Evolutionary conservation across 2,329 filamentous ascomycete species (phyloP).

Genomic region (Fusarium kyushuense): DNA sequence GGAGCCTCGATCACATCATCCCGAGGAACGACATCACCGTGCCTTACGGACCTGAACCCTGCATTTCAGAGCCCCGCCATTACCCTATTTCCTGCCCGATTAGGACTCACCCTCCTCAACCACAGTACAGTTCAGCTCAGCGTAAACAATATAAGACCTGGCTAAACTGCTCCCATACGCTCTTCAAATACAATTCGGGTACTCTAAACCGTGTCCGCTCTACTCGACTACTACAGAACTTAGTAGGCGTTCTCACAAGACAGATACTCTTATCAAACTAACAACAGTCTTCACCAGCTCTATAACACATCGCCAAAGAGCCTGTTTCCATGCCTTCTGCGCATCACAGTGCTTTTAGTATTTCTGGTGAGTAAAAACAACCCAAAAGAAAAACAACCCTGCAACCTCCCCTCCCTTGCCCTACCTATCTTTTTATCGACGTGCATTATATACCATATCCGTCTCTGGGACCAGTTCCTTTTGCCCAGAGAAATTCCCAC

Average conservation of each 20-base stretch:
- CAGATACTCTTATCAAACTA: constrained; percentile 2
- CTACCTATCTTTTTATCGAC: constrained; percentile 5
- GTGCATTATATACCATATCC: constrained; percentile 15
- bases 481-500: constrained; percentile 31
- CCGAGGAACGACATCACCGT: constrained; percentile 35
- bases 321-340: constrained; percentile 46
- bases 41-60: constrained; percentile 41
- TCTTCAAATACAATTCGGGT: constrained; percentile 20
- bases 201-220: constrained; percentile 21
- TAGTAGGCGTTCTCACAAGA: constrained; percentile 3
- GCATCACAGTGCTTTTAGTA: constrained; percentile 36
- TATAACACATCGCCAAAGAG: constrained; percentile 25
- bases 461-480: constrained; percentile 6
- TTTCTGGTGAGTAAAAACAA: constrained; percentile 39
- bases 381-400: not conserved
- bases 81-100: constrained; percentile 26
- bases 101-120: constrained; percentile 22
- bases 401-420: not conserved
- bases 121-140: constrained; percentile 2
- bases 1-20: constrained; percentile 30
- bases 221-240: not conserved
- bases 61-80: constrained; percentile 36
- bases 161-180: not conserved
- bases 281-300: constrained; percentile 6
- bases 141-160: constrained; percentile 16